These are phyloP conservation scores for Pleodorina starrii DNA, from an alignment of 139 green algal genomes.

Conservation along the genomic window DNA sequence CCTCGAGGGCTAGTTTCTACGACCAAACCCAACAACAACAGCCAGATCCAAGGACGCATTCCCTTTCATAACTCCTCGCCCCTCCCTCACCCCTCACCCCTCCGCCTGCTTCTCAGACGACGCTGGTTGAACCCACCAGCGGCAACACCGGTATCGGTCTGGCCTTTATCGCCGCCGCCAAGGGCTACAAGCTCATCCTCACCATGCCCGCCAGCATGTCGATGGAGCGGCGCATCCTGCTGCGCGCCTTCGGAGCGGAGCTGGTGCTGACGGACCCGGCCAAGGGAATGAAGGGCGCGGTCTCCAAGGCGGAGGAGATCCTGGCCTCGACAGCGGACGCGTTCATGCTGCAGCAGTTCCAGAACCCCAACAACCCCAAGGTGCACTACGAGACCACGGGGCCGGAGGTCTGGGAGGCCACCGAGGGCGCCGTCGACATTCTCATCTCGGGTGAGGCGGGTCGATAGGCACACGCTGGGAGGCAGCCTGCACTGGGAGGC, in stretches of 20 bases:
- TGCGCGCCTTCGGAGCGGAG: constrained; percentile 92
- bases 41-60: too few species aligned
- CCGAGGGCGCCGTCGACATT: constrained; percentile 87
- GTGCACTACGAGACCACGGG: constrained; percentile 95
- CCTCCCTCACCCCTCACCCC: too few species aligned
- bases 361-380: constrained; percentile 95
- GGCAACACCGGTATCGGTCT: constrained; percentile 95
- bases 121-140: constrained; percentile 92
- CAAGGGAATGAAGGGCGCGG: constrained; percentile 73
- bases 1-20: too few species aligned
- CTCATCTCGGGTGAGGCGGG: constrained; percentile 80
- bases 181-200: constrained; percentile 91
- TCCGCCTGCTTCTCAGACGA: too few species aligned
- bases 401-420: constrained; percentile 95
- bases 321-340: constrained; percentile 77
- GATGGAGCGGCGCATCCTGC: constrained; percentile 94
- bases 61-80: too few species aligned
- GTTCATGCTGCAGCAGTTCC: constrained; percentile 98
- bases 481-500: too few species aligned
- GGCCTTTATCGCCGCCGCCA: constrained; percentile 94
- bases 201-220: constrained; percentile 99
- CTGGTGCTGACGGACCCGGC: constrained; percentile 91
- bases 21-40: too few species aligned
- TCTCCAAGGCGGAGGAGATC: constrained; percentile 95
- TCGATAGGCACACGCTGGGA: too few species aligned